phyloP scores from a whole-genome alignment of 2,329 filamentous ascomycete species.

The Penicillium sumatraense region DNA sequence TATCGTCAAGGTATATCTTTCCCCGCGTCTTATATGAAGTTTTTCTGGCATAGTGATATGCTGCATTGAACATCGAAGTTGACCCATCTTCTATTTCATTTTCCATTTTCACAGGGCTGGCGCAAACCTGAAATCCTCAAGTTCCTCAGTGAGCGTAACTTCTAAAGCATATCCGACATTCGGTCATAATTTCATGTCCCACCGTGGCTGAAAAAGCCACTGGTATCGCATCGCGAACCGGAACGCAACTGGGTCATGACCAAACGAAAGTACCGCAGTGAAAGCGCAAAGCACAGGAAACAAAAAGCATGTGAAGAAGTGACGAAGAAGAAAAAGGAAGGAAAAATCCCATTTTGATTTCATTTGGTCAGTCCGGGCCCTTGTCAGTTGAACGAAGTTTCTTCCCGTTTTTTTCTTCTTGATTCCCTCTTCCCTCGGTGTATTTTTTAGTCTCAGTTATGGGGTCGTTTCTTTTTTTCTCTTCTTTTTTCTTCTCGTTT shows the following conservation, averaged over 20 bases:
- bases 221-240: background rate
- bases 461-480: constrained; percentile 17
- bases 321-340: constrained; percentile 15
- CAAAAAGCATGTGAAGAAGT: constrained; percentile 17
- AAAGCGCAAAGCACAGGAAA: constrained; percentile 17
- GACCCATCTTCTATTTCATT: constrained; percentile 9
- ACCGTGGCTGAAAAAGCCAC: background rate
- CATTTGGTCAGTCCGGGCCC: constrained; percentile 10
- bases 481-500: constrained; percentile 16
- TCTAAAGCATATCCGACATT: constrained; percentile 29
- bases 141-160: constrained; percentile 53
- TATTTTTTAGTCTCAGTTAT: constrained; percentile 21
- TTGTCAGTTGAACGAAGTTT: constrained; percentile 1
- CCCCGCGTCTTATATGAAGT: background rate
- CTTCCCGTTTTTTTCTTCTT: constrained; percentile 16
- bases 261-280: constrained; percentile 14
- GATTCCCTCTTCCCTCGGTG: constrained; percentile 21
- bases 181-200: background rate
- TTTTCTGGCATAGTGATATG: background rate
- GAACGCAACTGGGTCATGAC: constrained; percentile 4
- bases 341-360: background rate
- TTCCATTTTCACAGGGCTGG: constrained; percentile 52
- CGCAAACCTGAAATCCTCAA: constrained; percentile 54
- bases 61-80: constrained; percentile 10
- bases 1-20: constrained; percentile 66